Percentiles rank a stretch among this genome's conserved stretches.
Conservation (phyloP, 768 basidiomycete species). For the Mycena venus region DNA sequence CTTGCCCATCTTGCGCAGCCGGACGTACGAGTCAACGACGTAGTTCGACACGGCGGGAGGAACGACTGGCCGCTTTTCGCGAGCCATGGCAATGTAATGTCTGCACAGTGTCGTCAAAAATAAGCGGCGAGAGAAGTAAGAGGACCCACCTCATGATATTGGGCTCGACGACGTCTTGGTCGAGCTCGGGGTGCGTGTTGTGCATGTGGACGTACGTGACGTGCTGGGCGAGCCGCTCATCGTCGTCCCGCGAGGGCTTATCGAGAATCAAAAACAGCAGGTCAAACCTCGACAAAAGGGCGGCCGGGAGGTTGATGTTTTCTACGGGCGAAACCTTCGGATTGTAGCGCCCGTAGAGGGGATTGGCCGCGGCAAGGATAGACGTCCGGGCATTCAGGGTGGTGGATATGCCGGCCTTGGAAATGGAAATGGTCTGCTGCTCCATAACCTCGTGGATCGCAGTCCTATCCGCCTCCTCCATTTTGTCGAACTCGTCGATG, state of each 20-base stretch:
- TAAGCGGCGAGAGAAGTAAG: background rate
- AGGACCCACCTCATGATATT: constrained; percentile 83
- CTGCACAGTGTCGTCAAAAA: constrained; percentile 53
- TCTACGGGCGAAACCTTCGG: constrained; percentile 97
- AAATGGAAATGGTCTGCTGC: constrained; percentile 99
- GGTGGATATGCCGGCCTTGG: constrained; percentile 98
- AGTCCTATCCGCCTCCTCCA: constrained; percentile 98
- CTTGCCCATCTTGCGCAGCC: constrained; percentile 92
- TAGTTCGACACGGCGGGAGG: constrained; percentile 91
- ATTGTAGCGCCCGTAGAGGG: constrained; percentile 98
- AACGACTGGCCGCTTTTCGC: constrained; percentile 90
- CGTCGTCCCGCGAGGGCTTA: constrained; percentile 94
- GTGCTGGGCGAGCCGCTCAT: constrained; percentile 96
- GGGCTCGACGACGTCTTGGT: constrained; percentile 88
- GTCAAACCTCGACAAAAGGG: constrained; percentile 96
- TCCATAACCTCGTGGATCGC: constrained; percentile 99
- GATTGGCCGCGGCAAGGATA: constrained; percentile 97
- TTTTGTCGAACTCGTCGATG: constrained; percentile 99
- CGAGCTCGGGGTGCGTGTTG: constrained; percentile 88
- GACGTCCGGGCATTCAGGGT: constrained; percentile 98
- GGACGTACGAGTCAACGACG: constrained; percentile 95
- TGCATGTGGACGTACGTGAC: constrained; percentile 99
- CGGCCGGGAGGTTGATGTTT: constrained; percentile 99
- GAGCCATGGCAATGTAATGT: constrained; percentile 95
- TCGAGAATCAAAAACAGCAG: constrained; percentile 96